Conservation (phyloP, 202 grass and related monocot genomes). For the Elaeis oleifera region DNA sequence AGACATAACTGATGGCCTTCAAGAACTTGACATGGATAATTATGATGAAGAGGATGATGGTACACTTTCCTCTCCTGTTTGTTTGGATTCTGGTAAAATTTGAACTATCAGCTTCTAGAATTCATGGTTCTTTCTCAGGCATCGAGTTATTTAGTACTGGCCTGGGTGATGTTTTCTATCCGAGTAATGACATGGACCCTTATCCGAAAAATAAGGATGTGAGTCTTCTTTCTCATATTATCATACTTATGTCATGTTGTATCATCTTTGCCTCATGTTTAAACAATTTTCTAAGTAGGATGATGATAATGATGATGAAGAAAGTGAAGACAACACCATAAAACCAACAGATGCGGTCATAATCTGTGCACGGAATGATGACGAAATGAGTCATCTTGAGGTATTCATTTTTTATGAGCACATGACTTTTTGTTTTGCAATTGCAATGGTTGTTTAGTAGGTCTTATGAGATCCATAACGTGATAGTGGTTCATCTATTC, state of each 20-base stretch:
- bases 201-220: neutral
- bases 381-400: constrained; percentile 78
- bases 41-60: constrained; percentile 87
- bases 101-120: too few species aligned
- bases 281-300: constrained; percentile 8
- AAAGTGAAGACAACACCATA: constrained; percentile 71
- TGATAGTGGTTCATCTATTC: too few species aligned
- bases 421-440: neutral
- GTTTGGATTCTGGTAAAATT: too few species aligned
- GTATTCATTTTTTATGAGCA: constrained; percentile 20
- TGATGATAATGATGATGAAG: constrained; percentile 51
- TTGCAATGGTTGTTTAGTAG: neutral
- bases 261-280: too few species aligned
- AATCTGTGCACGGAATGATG: constrained; percentile 64
- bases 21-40: constrained; percentile 75
- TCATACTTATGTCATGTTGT: too few species aligned
- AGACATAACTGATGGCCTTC: constrained; percentile 43
- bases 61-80: neutral
- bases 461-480: too few species aligned
- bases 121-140: too few species aligned
- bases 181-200: too few species aligned
- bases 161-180: too few species aligned
- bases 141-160: too few species aligned
- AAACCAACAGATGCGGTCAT: constrained; percentile 71
- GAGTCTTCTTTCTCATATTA: neutral